Base-by-base conservation (phyloP, 176 grass and related monocot species). In the Rhynchospora pubera region DNA sequence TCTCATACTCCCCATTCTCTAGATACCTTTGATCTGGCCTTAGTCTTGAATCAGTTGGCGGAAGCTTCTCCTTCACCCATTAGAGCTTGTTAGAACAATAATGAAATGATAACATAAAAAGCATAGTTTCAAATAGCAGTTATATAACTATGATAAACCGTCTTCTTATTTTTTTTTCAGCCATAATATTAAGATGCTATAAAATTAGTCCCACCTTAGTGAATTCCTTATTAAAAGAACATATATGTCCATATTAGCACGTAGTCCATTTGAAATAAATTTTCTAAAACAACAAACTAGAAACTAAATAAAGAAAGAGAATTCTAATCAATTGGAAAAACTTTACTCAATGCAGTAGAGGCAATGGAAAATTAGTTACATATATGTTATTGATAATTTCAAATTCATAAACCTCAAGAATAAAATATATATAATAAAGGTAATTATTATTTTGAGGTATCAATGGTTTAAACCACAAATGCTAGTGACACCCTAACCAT, bases 41-140 rank as follows among this genome's bases (percentile, higher is more conserved):
- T 24, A 97, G 83, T 87, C 94, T 97, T 62, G 91, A 97, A 91
- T 97, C 94, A 10, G 94, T 97, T 21, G 94, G 94, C 53, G 94
- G 94, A 87, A 97, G 91, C 57, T 88, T 91, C 86, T 87, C 94
- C 94, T 97, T 85, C 82, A 91, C 50, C 58, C 26, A 79, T 15
- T 13, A 82, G 74, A 81, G 58, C 47, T 51, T 39, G 26, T 87
- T 79, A 83, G 43, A 79, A 82, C 74, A 73, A 81, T 72, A 84
- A 55, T 72, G 71, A 39, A 23, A 79, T 45, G 65, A 30, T 12
- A 76, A 64, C 81, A 71, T 60, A 57, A 90, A 39, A 21, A 22
- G 4, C 3, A 72, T 42, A 23, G 44, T 24, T 22, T 48, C 23
- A 73, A 73, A 50, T 48, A 50, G 12, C 10, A 0, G 43, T 5